Conservation (phyloP, 345 rosid species). For the Cardiospermum halicacabum region DNA sequence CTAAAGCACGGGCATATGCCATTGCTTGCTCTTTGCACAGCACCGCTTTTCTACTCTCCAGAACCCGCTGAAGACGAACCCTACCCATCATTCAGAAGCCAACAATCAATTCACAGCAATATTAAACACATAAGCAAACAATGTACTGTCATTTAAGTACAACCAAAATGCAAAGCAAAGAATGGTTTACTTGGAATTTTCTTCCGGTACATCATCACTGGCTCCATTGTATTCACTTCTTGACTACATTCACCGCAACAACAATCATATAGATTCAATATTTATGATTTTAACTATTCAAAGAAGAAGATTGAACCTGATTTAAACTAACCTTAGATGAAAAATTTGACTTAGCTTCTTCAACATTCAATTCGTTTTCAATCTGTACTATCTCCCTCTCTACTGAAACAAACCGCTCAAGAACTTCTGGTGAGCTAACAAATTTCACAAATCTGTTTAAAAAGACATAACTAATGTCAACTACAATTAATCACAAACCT, state of each 20-base stretch:
- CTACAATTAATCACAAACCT: not conserved
- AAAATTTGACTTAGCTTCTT: slow-evolving; percentile 48
- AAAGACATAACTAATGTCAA: not conserved
- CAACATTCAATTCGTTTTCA: slow-evolving; percentile 50
- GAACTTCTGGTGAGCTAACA: slow-evolving; percentile 91
- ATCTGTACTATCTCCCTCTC: slow-evolving; percentile 86
- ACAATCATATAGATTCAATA: slow-evolving; percentile 6
- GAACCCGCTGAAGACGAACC: slow-evolving; percentile 77
- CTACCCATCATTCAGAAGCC: slow-evolving; percentile 38
- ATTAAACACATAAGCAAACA: slow-evolving; percentile 7
- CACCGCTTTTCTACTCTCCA: slow-evolving; percentile 74
- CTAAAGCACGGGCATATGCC: slow-evolving; percentile 94
- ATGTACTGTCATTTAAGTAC: not conserved
- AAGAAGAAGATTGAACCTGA: not conserved
- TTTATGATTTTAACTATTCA: slow-evolving; percentile 11
- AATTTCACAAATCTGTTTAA: slow-evolving; percentile 76
- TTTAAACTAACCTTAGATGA: slow-evolving; percentile 46
- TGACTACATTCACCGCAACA: slow-evolving; percentile 31
- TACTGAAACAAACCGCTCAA: slow-evolving; percentile 85
- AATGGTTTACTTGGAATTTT: slow-evolving; percentile 74
- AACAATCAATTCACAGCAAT: slow-evolving; percentile 16
- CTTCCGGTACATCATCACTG: slow-evolving; percentile 39
- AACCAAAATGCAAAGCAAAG: not conserved
- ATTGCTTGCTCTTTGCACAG: slow-evolving; percentile 96
- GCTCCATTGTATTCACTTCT: slow-evolving; percentile 43